These are phyloP conservation scores for Amylostereum areolatum DNA, from an alignment of 1,284 basidiomycete species.

Conservation along the genomic window DNA sequence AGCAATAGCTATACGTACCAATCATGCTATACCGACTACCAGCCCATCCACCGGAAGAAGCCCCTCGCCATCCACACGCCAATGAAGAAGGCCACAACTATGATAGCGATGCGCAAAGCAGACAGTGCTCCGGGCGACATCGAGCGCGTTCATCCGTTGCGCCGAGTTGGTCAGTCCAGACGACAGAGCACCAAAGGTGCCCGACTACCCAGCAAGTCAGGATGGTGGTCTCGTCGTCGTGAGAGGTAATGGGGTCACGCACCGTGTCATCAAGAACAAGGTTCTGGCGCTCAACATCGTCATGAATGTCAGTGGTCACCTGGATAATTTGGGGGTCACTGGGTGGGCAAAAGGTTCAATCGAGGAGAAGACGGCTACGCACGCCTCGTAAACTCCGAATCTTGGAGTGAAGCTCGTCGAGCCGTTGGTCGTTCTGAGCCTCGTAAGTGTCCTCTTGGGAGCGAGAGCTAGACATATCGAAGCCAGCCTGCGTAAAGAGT, in stretches of 20 bases:
- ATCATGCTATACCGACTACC: neutral
- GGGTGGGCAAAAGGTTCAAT: neutral
- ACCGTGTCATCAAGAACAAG: slow-evolving; percentile 69
- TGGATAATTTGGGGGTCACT: slow-evolving; percentile 20
- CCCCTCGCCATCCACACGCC: slow-evolving; percentile 10
- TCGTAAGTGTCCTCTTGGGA: slow-evolving; percentile 65
- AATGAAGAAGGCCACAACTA: slow-evolving; percentile 7
- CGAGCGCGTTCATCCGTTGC: slow-evolving; percentile 12
- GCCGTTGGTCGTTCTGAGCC: slow-evolving; percentile 70
- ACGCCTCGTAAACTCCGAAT: slow-evolving; percentile 72
- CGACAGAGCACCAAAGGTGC: slow-evolving; percentile 11
- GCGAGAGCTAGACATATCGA: slow-evolving; percentile 13
- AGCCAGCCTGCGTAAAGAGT: too few species aligned
- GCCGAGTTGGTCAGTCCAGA: slow-evolving; percentile 14
- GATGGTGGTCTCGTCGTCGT: too few species aligned
- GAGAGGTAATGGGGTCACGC: slow-evolving; percentile 20
- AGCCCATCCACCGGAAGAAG: slow-evolving; percentile 6
- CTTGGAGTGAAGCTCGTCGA: slow-evolving; percentile 79
- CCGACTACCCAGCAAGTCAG: slow-evolving; percentile 2
- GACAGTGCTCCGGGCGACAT: slow-evolving; percentile 6
- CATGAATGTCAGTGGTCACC: slow-evolving; percentile 77
- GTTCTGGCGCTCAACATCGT: slow-evolving; percentile 79
- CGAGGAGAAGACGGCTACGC: slow-evolving; percentile 19
- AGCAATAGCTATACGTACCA: neutral
- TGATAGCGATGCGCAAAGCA: slow-evolving; percentile 8